Conservation (phyloP, 1,139 yeast species). For the Candida albicans region DNA sequence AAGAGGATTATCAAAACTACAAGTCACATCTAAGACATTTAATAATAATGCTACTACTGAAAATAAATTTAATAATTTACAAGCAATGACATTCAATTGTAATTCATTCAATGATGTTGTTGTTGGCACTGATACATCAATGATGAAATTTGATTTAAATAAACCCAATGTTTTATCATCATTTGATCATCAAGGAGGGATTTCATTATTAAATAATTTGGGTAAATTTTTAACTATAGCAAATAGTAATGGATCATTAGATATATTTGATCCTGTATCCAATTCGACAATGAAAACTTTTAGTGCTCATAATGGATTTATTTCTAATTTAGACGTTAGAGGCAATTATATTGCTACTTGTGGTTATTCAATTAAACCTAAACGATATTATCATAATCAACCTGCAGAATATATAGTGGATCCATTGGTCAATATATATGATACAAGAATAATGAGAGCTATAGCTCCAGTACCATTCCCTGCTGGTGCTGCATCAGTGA, state of each 20-base stretch:
- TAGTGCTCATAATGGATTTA: constrained; percentile 70
- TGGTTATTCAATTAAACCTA: constrained; percentile 65
- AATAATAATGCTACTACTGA: constrained; percentile 24
- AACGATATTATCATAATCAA: constrained; percentile 21
- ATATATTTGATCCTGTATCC: constrained; percentile 71
- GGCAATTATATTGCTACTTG: constrained; percentile 81
- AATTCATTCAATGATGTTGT: constrained; percentile 36
- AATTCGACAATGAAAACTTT: constrained; percentile 57
- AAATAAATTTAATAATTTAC: constrained; percentile 25
- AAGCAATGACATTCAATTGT: constrained; percentile 41
- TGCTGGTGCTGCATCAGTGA: constrained; percentile 83
- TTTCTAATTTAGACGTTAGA: constrained; percentile 75
- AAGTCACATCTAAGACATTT: constrained; percentile 29
- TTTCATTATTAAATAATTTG: constrained; percentile 32
- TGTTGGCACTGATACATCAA: constrained; percentile 35
- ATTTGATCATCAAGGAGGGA: constrained; percentile 34
- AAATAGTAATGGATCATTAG: constrained; percentile 65
- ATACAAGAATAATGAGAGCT: constrained; percentile 70
- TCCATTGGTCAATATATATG: constrained; percentile 82
- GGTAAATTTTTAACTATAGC: constrained; percentile 61
- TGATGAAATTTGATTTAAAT: constrained; percentile 61
- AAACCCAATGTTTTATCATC: constrained; percentile 40
- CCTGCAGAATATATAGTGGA: constrained; percentile 48
- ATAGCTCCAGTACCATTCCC: constrained; percentile 85
- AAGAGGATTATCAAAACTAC: constrained; percentile 52